A percentile compares a stretch with the other conserved stretches of the same genome.
Conservation (phyloP, 768 basidiomycete genomes). For the Obba rivulosa region DNA sequence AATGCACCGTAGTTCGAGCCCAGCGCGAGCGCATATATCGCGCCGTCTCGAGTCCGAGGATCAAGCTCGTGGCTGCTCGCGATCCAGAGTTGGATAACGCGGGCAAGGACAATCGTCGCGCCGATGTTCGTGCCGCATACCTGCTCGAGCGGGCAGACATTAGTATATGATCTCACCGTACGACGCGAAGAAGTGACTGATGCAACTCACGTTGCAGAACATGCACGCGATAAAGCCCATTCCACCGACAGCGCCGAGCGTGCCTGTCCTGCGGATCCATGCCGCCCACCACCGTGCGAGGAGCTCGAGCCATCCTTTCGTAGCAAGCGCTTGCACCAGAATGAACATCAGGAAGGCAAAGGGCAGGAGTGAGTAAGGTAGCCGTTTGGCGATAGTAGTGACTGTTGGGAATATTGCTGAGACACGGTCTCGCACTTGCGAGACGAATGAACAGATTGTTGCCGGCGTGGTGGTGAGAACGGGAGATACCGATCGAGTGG, state of each 20-base stretch:
- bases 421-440: conserved; percentile 16
- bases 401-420: conserved; percentile 60
- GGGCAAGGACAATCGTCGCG: conserved; percentile 83
- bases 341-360: conserved; percentile 96
- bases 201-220: conserved; percentile 54
- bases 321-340: conserved; percentile 76
- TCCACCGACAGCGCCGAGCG: conserved; percentile 35
- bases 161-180: not conserved
- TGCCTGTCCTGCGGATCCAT: conserved; percentile 33
- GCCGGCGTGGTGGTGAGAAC: not conserved
- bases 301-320: conserved; percentile 83
- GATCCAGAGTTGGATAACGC: conserved; percentile 53
- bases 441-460: conserved; percentile 7
- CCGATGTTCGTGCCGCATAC: conserved; percentile 88
- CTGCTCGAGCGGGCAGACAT: conserved; percentile 7
- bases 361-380: conserved; percentile 79
- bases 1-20: conserved; percentile 90
- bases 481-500: not conserved
- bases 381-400: conserved; percentile 53
- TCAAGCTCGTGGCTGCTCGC: conserved; percentile 6
- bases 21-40: conserved; percentile 62
- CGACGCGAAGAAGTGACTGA: not conserved
- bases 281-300: conserved; percentile 65
- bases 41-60: conserved; percentile 16
- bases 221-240: conserved; percentile 69